Conservation (phyloP, 305 asterid species). For the Plantago coronopus region DNA sequence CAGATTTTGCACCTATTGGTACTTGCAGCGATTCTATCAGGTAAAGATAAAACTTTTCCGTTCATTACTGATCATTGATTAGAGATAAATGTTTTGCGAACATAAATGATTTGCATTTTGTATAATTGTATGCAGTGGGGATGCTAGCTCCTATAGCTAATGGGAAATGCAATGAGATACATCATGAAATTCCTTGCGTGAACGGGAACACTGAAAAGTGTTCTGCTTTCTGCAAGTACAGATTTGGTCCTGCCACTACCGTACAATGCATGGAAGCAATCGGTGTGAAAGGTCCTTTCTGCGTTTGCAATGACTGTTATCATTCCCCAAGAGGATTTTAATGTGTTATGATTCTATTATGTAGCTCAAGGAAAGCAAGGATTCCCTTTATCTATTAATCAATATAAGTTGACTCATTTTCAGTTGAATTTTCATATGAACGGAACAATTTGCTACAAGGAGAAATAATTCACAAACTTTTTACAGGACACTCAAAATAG, state of each 20-base stretch:
- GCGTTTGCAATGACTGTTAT: not conserved
- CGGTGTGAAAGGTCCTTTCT: constrained; percentile 5
- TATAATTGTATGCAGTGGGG: constrained; percentile 10
- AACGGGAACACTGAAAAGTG: not conserved
- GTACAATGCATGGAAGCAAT: not conserved
- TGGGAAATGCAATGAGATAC: constrained; percentile 3
- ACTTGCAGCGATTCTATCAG: not conserved
- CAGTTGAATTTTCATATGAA: too few species aligned
- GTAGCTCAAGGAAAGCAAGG: too few species aligned
- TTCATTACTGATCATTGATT: too few species aligned
- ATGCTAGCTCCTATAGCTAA: not conserved
- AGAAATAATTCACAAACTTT: too few species aligned
- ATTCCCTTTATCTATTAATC: too few species aligned
- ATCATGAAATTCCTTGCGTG: not conserved
- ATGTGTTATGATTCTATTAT: too few species aligned
- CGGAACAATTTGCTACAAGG: too few species aligned
- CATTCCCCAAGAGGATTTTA: too few species aligned
- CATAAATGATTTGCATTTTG: too few species aligned
- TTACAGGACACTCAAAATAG: too few species aligned
- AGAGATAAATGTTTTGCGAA: too few species aligned
- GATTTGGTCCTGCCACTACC: not conserved
- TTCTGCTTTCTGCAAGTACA: constrained; percentile 10
- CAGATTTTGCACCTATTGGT: not conserved
- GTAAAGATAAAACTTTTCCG: not conserved
- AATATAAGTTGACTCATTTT: too few species aligned